These are phyloP conservation scores for Fusarium ambrosium DNA, from an alignment of 2,329 filamentous ascomycete species.

Conservation along the genomic window DNA sequence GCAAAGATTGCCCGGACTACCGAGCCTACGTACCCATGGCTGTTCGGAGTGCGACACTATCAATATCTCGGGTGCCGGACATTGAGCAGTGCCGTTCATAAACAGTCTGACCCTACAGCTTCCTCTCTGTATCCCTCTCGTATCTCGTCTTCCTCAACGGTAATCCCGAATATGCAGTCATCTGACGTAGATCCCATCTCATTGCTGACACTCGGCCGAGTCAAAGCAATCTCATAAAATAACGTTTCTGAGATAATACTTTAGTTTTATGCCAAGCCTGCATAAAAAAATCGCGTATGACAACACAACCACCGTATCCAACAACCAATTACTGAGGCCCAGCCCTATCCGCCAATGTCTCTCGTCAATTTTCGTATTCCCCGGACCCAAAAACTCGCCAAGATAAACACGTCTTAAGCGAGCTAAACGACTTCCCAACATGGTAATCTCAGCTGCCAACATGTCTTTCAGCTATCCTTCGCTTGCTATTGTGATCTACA, in stretches of 20 bases:
- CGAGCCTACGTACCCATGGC: background rate
- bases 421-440: background rate
- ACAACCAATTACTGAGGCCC: background rate
- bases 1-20: background rate
- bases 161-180: background rate
- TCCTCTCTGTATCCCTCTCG: background rate
- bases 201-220: background rate
- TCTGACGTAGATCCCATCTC: background rate
- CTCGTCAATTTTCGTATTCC: background rate
- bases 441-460: background rate
- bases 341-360: background rate
- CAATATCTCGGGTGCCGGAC: background rate
- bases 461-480: background rate
- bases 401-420: background rate
- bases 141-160: background rate
- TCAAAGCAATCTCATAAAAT: background rate
- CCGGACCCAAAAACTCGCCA: background rate
- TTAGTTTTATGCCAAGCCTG: background rate
- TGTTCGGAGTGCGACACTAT: background rate
- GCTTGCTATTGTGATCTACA: slow-evolving; percentile 2
- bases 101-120: background rate
- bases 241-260: background rate
- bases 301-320: background rate
- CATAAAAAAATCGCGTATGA: background rate
- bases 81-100: background rate